phyloP scores from a whole-genome alignment of 2,329 filamentous ascomycete species.

The Capronia coronata region DNA sequence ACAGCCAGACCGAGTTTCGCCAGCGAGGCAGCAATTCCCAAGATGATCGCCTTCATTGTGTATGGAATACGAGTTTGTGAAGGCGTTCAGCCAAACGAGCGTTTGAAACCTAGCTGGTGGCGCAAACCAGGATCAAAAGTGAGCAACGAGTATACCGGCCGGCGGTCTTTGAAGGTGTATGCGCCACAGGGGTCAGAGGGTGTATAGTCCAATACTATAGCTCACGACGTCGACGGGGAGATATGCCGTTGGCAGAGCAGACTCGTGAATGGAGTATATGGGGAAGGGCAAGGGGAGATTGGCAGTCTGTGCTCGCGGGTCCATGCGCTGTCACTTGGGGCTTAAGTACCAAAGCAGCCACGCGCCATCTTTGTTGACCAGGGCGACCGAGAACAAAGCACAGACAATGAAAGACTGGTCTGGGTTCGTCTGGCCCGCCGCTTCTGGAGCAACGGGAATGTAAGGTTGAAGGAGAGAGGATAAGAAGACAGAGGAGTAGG shows the following conservation, averaged over 20 bases:
- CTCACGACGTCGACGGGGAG: constrained; percentile 13
- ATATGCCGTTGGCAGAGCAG: constrained; percentile 5
- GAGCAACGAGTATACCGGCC: constrained; percentile 16
- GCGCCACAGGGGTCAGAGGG: not conserved
- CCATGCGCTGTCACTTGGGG: constrained; percentile 16
- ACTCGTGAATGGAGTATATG: not conserved
- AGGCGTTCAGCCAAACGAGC: constrained; percentile 14
- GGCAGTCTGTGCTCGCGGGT: constrained; percentile 15
- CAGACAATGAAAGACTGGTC: constrained; percentile 14
- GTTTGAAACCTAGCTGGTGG: constrained; percentile 3
- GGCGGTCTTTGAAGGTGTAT: constrained; percentile 8
- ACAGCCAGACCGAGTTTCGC: constrained; percentile 17
- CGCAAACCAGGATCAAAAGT: constrained; percentile 8
- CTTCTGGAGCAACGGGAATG: constrained; percentile 17
- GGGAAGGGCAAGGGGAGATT: constrained; percentile 14
- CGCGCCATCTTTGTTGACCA: constrained; percentile 19
- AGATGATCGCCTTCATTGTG: constrained; percentile 16
- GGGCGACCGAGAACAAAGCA: constrained; percentile 20
- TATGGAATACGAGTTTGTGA: constrained; percentile 1
- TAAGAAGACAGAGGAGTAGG: not conserved
- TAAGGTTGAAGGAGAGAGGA: not conserved
- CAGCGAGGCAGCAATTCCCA: constrained; percentile 15
- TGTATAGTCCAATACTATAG: constrained; percentile 12
- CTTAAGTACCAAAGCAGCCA: constrained; percentile 6
- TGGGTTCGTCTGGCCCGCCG: constrained; percentile 5